phyloP scores from a whole-genome alignment of 768 basidiomycete species.

The Amanita muscaria region DNA sequence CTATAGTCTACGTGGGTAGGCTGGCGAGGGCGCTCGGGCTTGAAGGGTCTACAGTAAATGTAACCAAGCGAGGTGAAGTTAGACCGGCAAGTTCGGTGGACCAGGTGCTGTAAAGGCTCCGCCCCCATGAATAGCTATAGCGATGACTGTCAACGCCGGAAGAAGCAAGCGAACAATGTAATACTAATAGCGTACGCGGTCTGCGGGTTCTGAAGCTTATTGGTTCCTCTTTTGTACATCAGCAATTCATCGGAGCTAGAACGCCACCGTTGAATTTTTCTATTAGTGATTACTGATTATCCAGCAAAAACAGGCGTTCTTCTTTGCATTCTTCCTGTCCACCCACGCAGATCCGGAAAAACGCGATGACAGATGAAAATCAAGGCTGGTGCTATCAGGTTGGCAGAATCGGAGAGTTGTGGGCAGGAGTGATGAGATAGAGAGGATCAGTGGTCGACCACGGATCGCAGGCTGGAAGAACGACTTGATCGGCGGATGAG shows the following conservation, averaged over 20 bases:
- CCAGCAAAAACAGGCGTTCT: no score
- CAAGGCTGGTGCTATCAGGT: no score
- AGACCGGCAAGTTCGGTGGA: constrained; percentile 4
- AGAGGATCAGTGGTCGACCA: background rate
- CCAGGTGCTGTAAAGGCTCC: no score
- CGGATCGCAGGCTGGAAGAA: constrained; percentile 4
- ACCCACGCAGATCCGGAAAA: no score
- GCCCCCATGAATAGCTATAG: background rate
- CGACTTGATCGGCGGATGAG: constrained; percentile 19
- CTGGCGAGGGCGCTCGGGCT: no score
- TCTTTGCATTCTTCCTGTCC: no score
- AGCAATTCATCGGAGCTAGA: constrained; percentile 14
- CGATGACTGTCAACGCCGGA: background rate
- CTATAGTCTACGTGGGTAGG: no score
- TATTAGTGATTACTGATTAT: background rate
- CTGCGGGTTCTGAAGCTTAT: constrained; percentile 7
- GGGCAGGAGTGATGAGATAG: no score
- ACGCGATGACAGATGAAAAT: no score
- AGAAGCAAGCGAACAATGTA: background rate
- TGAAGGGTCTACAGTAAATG: background rate
- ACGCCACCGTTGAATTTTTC: constrained; percentile 8
- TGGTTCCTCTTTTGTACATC: constrained; percentile 2
- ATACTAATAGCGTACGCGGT: no score
- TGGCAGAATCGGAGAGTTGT: no score
- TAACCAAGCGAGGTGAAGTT: background rate